Conservation (phyloP, 768 basidiomycete genomes). For the Postia placenta region DNA sequence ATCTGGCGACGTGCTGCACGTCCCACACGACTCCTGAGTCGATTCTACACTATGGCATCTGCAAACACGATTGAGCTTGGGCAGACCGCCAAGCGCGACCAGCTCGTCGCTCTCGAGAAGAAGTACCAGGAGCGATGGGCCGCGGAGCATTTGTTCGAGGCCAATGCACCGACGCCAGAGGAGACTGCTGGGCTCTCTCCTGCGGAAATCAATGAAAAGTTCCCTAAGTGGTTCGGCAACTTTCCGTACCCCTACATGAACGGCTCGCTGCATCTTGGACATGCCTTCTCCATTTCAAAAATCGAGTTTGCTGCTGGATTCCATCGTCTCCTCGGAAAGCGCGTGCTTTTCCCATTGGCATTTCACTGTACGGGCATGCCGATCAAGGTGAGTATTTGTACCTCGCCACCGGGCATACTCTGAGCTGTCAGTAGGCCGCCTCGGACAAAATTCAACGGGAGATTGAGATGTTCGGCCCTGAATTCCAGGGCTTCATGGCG, state of each 20-base stretch:
- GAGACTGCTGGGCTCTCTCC: constrained; percentile 59
- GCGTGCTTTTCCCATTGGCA: constrained; percentile 93
- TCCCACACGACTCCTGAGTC: constrained; percentile 14
- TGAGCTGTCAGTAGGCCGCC: constrained; percentile 56
- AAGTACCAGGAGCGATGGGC: constrained; percentile 83
- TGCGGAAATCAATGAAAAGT: constrained; percentile 62
- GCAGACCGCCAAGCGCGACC: constrained; percentile 92
- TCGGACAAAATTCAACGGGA: constrained; percentile 97
- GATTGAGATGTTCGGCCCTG: constrained; percentile 89
- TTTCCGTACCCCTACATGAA: constrained; percentile 99
- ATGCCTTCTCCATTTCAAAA: constrained; percentile 97
- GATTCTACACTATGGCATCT: constrained; percentile 14
- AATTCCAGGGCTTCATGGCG: constrained; percentile 69
- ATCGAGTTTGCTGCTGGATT: constrained; percentile 96
- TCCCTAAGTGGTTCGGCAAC: constrained; percentile 97
- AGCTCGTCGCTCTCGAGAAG: constrained; percentile 75
- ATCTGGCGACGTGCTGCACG: constrained; percentile 15
- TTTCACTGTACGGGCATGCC: constrained; percentile 99
- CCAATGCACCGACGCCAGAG: constrained; percentile 67
- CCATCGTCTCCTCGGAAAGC: constrained; percentile 91
- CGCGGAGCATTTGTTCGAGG: constrained; percentile 73
- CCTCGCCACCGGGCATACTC: not conserved
- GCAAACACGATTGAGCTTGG: constrained; percentile 19
- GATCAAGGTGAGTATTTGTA: constrained; percentile 72
- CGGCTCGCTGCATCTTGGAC: constrained; percentile 92